Conservation (phyloP, 768 basidiomycete species). For the Pleurotus citrinopileatus region DNA sequence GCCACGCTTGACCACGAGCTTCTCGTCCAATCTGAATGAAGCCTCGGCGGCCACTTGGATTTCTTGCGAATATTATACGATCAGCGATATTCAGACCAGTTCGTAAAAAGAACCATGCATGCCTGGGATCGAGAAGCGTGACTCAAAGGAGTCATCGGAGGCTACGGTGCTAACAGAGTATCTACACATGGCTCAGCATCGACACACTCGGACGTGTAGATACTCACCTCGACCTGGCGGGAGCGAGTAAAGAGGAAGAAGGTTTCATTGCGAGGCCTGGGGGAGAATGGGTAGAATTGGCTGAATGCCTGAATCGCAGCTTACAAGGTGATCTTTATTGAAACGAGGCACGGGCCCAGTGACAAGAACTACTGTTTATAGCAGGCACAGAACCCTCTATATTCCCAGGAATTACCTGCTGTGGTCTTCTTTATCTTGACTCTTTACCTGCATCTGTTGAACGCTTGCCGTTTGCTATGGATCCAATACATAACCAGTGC, state of each 20-base stretch:
- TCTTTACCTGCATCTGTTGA: neutral
- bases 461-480: neutral
- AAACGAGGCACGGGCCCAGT: no score
- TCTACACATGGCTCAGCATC: no score
- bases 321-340: no score
- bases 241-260: neutral
- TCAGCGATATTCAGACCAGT: neutral
- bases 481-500: no score
- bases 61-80: neutral
- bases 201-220: neutral
- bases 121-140: neutral
- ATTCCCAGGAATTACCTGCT: slow-evolving; percentile 2
- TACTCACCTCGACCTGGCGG: neutral
- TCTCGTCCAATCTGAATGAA: neutral
- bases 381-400: neutral
- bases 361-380: neutral
- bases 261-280: neutral
- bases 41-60: neutral
- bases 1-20: neutral
- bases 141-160: neutral
- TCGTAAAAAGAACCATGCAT: neutral
- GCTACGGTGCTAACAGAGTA: neutral
- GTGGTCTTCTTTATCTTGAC: neutral
- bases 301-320: no score
- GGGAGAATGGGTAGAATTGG: no score